A percentile compares a stretch with the other conserved stretches of the same genome.
Evolutionary conservation across 2,329 filamentous ascomycete species (phyloP).

Genomic region (Chaetomiaceae sp.): DNA sequence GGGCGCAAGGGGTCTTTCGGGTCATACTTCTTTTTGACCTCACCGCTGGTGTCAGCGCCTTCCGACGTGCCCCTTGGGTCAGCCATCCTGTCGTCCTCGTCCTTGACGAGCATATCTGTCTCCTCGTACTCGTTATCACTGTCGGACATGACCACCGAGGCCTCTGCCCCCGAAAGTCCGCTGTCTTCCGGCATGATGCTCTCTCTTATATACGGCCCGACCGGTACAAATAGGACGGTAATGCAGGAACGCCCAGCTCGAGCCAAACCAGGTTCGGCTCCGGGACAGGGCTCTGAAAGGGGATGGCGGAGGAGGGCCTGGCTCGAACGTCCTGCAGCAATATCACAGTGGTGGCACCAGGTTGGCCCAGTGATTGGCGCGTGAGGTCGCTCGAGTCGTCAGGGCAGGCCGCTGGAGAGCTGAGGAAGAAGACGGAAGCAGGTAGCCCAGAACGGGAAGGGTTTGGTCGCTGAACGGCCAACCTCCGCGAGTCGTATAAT

Average conservation of each 20-base stretch:
- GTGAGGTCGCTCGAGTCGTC: conserved; percentile 24
- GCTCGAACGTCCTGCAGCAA: conserved; percentile 27
- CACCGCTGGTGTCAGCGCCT: conserved; percentile 42
- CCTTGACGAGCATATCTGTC: conserved; percentile 40
- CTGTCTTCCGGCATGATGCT: conserved; percentile 53
- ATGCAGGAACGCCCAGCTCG: conserved; percentile 20
- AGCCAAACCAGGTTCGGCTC: conserved; percentile 14
- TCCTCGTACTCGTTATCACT: conserved; percentile 54
- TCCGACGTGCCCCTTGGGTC: conserved; percentile 42
- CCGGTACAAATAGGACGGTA: conserved; percentile 19
- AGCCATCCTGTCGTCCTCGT: conserved; percentile 50
- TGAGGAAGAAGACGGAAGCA: conserved; percentile 12
- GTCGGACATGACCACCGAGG: conserved; percentile 56
- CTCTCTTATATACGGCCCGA: conserved; percentile 40
- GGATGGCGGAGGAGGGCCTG: conserved; percentile 9
- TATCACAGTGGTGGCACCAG: conserved; percentile 29
- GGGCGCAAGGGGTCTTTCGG: conserved; percentile 88
- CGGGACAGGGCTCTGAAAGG: conserved; percentile 17
- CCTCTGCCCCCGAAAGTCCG: conserved; percentile 49
- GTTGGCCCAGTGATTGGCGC: conserved; percentile 27
- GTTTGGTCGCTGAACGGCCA: conserved; percentile 20
- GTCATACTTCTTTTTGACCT: conserved; percentile 64
- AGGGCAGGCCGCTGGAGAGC: conserved; percentile 17
- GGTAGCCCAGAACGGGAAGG: conserved; percentile 6
- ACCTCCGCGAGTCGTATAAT: conserved; percentile 17